Base-by-base conservation (phyloP, 345 rosid genomes). In the Cardamine resedifolia region DNA sequence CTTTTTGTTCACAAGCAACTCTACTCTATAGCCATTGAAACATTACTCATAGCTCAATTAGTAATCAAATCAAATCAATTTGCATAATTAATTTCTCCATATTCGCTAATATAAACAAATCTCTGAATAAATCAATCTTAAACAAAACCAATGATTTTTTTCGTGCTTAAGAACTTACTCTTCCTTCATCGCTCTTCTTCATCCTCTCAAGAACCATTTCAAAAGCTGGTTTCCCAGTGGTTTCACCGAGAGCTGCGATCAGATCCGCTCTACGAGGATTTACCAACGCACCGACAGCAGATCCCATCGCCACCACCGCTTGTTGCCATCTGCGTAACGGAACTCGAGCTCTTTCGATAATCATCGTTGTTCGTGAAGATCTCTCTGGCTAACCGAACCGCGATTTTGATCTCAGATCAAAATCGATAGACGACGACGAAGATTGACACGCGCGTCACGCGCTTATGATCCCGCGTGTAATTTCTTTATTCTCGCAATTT, bases 231-330 rank as follows among this genome's bases (percentile, higher is more conserved):
- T 82, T 85, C 2, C 96, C 91, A 0, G 91, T 88, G 30, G 94
- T 86, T 74, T 90, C 94, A 24, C 94, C 90, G 6, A 88, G 82
- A 58, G 90, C 88, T 0, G 88, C 96, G 28, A 90, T 86, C 50
- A 88, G 80, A 86, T 88, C 91, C 1, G 88, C 94, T 58, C 91
- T 81, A 55, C 87, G 79, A 19, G 94, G 91, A 71, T 88, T 78
- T 0, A 86, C 51, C 64, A 90, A 77, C n/a, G 94, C 96, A 58
- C 91, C 90, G 59, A 86, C 66, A 0, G 85, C 94, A 36, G 93
- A 88, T 56, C 91, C 86, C 59, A 85, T 61, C 0, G 90, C 91
- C 58, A 90, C 90, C 0, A 86, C 90, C 10, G 85, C 94, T 80
- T 82, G 86, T 70, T 90, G 89, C 96, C 94, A 88, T 30, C 81